These are phyloP conservation scores for Cudoniella acicularis DNA, from an alignment of 495 filamentous ascomycete genomes.

Conservation along the genomic window DNA sequence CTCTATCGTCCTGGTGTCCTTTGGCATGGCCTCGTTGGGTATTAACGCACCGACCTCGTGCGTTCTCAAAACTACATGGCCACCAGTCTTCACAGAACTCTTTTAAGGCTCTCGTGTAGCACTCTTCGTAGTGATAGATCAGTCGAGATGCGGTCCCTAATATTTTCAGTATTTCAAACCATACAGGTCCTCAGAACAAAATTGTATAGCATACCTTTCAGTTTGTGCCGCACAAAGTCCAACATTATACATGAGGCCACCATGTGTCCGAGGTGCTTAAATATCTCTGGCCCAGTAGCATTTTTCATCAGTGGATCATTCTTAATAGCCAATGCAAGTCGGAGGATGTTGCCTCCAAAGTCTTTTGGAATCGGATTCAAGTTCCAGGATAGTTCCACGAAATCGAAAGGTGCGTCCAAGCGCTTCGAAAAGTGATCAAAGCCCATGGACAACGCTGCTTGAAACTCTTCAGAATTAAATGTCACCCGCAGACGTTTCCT, in stretches of 20 bases:
- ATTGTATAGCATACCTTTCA: slow-evolving; percentile 32
- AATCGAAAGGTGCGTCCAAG: slow-evolving; percentile 52
- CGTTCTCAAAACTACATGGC: slow-evolving; percentile 41
- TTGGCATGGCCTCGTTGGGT: no score
- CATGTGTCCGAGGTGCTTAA: slow-evolving; percentile 45
- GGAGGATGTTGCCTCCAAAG: slow-evolving; percentile 52
- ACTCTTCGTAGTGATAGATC: slow-evolving; percentile 25
- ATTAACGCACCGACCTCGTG: slow-evolving; percentile 36
- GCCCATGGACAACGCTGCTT: slow-evolving; percentile 45
- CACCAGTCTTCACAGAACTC: slow-evolving; percentile 45
- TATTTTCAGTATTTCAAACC: neutral
- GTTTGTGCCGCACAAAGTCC: slow-evolving; percentile 41
- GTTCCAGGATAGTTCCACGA: slow-evolving; percentile 44
- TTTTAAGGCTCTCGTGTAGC: slow-evolving; percentile 42
- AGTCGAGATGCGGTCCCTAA: slow-evolving; percentile 9
- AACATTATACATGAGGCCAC: slow-evolving; percentile 53
- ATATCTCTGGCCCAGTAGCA: slow-evolving; percentile 33
- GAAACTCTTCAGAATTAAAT: slow-evolving; percentile 46
- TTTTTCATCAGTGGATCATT: slow-evolving; percentile 27
- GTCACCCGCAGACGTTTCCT: slow-evolving; percentile 45
- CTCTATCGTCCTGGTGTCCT: slow-evolving; percentile 47
- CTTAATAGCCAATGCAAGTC: slow-evolving; percentile 43
- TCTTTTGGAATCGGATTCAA: slow-evolving; percentile 44
- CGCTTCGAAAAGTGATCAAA: slow-evolving; percentile 54
- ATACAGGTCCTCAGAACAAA: neutral